Percentiles rank a stretch among this genome's conserved stretches.
Conservation (phyloP, 768 basidiomycete genomes). For the Collybia nuda region DNA sequence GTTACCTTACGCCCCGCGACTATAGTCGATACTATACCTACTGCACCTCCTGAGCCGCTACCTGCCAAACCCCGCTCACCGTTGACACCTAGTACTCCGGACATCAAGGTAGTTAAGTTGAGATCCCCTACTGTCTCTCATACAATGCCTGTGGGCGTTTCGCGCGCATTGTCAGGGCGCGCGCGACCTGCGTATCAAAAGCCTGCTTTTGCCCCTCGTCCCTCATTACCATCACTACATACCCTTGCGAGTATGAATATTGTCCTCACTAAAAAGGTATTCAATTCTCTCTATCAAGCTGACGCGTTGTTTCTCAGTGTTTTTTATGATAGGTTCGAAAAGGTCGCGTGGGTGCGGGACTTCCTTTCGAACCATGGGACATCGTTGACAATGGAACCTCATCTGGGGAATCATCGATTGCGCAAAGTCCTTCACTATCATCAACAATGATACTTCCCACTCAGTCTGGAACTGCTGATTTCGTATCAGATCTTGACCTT, state of each 20-base stretch:
- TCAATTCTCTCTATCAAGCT: slow-evolving; percentile 12
- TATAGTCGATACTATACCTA: slow-evolving; percentile 3
- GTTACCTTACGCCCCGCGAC: slow-evolving; percentile 1
- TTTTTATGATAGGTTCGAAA: slow-evolving; percentile 40
- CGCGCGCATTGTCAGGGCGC: slow-evolving; percentile 17
- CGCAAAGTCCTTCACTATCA: not conserved
- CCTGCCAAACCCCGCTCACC: slow-evolving; percentile 26
- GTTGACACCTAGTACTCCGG: slow-evolving; percentile 17
- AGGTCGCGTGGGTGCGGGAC: slow-evolving; percentile 49
- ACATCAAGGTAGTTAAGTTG: slow-evolving; percentile 13
- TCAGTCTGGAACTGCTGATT: slow-evolving; percentile 13
- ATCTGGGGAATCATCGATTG: too few species aligned
- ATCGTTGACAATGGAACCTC: slow-evolving; percentile 17
- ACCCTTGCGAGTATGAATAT: slow-evolving; percentile 51
- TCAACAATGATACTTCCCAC: slow-evolving; percentile 3
- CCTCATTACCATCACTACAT: slow-evolving; percentile 51
- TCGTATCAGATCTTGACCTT: slow-evolving; percentile 14
- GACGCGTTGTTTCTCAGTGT: not conserved
- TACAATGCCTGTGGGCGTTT: slow-evolving; percentile 6
- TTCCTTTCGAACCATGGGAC: slow-evolving; percentile 59
- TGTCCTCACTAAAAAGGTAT: slow-evolving; percentile 44
- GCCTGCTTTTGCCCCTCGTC: slow-evolving; percentile 47
- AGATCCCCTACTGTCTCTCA: slow-evolving; percentile 12
- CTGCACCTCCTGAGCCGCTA: slow-evolving; percentile 3
- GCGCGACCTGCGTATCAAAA: slow-evolving; percentile 41